These are phyloP conservation scores for Fraxinus sp. DNA, from an alignment of 305 asterid genomes.

Conservation along the genomic window DNA sequence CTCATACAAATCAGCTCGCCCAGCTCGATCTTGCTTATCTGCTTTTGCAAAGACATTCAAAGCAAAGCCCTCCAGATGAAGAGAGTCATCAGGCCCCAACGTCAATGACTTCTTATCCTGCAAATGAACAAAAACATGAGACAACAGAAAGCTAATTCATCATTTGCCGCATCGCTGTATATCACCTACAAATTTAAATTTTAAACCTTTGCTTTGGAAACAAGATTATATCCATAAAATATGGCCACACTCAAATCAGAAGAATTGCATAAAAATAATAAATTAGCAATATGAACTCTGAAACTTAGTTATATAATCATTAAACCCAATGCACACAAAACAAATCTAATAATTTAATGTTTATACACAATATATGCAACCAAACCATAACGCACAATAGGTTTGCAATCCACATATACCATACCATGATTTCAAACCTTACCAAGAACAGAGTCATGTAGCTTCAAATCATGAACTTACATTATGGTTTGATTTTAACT, in stretches of 20 bases:
- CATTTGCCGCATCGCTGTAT: neutral
- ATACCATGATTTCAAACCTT: neutral
- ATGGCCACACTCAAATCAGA: neutral
- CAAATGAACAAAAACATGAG: constrained; percentile 11
- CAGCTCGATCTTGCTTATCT: constrained; percentile 95
- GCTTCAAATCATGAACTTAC: neutral
- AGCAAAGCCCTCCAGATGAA: constrained; percentile 90
- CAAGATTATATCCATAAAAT: neutral
- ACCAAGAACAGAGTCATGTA: neutral
- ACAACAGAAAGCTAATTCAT: neutral
- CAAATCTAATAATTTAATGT: neutral
- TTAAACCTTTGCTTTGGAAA: neutral
- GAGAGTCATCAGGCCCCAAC: constrained; percentile 76
- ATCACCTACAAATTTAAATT: neutral
- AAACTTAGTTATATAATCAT: neutral
- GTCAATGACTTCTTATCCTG: constrained; percentile 87
- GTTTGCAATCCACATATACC: neutral
- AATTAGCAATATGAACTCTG: neutral
- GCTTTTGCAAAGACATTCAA: constrained; percentile 80
- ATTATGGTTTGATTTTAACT: neutral
- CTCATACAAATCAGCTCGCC: constrained; percentile 81
- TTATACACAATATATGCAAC: neutral
- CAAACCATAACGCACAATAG: neutral
- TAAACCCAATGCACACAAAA: neutral
- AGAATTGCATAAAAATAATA: neutral